Base-by-base conservation (phyloP, 2,329 filamentous ascomycete species). In the Fusarium sp. region DNA sequence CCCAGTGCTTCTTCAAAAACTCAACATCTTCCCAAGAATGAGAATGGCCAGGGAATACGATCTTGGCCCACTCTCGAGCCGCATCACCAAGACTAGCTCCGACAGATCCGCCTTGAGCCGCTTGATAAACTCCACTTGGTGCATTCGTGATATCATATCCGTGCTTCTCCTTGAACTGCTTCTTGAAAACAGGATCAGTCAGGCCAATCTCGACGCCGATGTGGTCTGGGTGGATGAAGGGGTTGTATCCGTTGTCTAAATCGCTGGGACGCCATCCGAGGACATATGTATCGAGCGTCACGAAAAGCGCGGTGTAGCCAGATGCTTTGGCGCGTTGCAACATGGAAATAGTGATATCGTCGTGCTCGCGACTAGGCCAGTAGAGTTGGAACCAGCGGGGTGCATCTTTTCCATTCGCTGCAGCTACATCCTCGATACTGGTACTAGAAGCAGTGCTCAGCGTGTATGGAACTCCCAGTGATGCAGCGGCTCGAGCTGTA, bases 11-110 rank as follows among this genome's bases (percentile, higher is more conserved):
- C 28, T 69, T 69, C 0, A 69, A 9, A 9, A 69, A 69, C 2
- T 66, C 48, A 4, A 69, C 2, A 8, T 69, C 66, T 5, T 69
- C 66, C 60, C 66, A 69, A 2, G 55, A 52, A 47, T 66, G 66
- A 0, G 66, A 66, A 29, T 69, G 66, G 2, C 66, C 60, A 0
- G 66, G 65, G 9, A 69, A 69, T 1, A 69, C 50, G 16, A 69
- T 66, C 29, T 69, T 69, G n/a, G 66, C 60, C 66, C 66, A 69
- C 48, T 69, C 66, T 8, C 61, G 50, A 4, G 66, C 66, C 1
- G 60, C 66, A 4, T 24, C 31, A 4, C 66, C 60, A 16, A 69
- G 50, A n/a, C 66, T 49, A 15, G 49, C 43, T 16, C 66, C 60
- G 0, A 50, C 31, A 16, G 66, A 62, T 54, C 60, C 66, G 21